Conservation (phyloP, 2,329 filamentous ascomycete species). For the Graphium sp. region DNA sequence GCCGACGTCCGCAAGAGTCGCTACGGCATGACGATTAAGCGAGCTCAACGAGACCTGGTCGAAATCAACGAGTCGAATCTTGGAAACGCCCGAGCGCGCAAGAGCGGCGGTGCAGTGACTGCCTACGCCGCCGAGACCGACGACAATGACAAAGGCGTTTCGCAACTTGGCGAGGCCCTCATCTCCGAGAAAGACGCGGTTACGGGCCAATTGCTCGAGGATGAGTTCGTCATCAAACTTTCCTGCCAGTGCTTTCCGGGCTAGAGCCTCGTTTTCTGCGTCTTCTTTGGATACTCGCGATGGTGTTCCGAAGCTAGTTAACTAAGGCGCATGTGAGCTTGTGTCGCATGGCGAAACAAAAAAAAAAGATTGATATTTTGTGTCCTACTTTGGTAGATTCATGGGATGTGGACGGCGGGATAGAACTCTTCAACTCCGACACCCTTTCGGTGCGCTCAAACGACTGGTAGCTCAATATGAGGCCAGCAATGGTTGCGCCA, state of each 20-base stretch:
- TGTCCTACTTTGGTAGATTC: conserved; percentile 5
- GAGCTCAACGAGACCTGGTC: conserved; percentile 94
- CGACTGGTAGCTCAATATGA: conserved; percentile 44
- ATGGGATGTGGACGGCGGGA: conserved; percentile 24
- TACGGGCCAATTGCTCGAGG: conserved; percentile 84
- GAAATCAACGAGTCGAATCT: conserved; percentile 82
- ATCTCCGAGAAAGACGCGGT: conserved; percentile 76
- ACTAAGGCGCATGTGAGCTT: conserved; percentile 19
- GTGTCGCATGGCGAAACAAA: too few relatives aligned
- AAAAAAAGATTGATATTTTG: not conserved
- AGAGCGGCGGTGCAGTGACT: conserved; percentile 81
- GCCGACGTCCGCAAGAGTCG: conserved; percentile 85
- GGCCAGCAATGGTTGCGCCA: conserved; percentile 40
- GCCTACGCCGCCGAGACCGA: conserved; percentile 88
- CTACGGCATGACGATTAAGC: conserved; percentile 88
- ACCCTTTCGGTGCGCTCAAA: conserved; percentile 37
- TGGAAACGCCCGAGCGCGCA: conserved; percentile 76
- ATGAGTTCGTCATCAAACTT: conserved; percentile 67
- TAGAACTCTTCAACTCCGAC: conserved; percentile 40
- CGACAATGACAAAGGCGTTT: conserved; percentile 68
- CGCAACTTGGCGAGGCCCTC: conserved; percentile 68
- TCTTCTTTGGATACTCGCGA: conserved; percentile 49
- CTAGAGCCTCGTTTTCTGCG: conserved; percentile 38
- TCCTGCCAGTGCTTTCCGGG: conserved; percentile 40
- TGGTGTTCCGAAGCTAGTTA: conserved; percentile 46